Percentiles rank a stretch among this genome's conserved stretches.
Evolutionary conservation across 2,329 filamentous ascomycete genomes (phyloP).

Genomic region (Talaromyces sp.): DNA sequence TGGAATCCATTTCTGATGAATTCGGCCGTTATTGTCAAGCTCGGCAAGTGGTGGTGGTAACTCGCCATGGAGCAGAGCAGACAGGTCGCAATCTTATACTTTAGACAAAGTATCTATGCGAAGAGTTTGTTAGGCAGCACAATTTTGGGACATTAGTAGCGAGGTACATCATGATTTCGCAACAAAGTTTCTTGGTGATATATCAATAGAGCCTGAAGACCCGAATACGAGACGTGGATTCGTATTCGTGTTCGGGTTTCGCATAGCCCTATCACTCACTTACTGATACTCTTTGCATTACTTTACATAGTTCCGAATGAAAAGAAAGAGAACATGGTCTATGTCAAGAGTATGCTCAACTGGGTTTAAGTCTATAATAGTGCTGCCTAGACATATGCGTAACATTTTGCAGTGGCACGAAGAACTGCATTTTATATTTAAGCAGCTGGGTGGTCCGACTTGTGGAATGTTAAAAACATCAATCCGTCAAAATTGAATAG

Average conservation of each 20-base stretch:
- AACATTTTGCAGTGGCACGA: neutral
- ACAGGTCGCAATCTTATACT: neutral
- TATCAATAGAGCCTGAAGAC: neutral
- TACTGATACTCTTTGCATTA: neutral
- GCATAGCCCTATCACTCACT: neutral
- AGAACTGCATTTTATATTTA: neutral
- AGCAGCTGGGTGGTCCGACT: neutral
- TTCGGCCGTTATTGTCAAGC: neutral
- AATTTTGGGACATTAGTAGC: too few relatives aligned
- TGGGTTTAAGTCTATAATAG: too few relatives aligned
- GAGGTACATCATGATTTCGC: too few relatives aligned
- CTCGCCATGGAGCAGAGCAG: neutral
- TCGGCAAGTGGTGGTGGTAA: neutral
- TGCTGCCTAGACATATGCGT: neutral
- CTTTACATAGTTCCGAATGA: too few relatives aligned
- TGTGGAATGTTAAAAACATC: neutral
- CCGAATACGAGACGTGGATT: neutral
- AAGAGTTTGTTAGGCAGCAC: too few relatives aligned
- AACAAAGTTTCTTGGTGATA: neutral
- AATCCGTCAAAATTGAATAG: neutral
- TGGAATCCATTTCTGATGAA: neutral
- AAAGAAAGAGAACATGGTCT: too few relatives aligned
- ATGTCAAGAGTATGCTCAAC: too few relatives aligned
- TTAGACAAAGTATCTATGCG: too few relatives aligned
- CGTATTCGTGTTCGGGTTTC: neutral